Base-by-base conservation (phyloP, 1,284 basidiomycete species). In the Xerocomus amazonicus region DNA sequence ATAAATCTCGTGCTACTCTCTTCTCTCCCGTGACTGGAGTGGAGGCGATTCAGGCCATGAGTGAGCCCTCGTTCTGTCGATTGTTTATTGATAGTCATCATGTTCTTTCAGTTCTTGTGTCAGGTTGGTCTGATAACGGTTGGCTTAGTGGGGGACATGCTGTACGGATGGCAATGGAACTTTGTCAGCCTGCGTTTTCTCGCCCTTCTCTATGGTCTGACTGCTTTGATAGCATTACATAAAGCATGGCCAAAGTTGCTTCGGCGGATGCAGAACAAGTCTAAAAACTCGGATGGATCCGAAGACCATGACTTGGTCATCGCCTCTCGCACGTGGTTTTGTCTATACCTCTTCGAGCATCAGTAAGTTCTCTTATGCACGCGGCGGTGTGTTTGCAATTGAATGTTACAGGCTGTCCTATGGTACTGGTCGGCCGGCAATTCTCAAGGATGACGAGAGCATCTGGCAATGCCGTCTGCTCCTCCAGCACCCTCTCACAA, bases 141-240 rank as follows among this genome's bases (percentile, higher is more conserved):
- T 96, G 92, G 92, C 70, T 95, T 23, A 89, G 88, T 56, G 90
- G 90, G 6, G 91, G 91, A 6, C 92, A 95, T 70, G 92, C 92
- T 14, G 90, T 95, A 14, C 80, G 92, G 48, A 93, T 96, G 90
- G 92, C 90, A 17, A 82, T 94, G 73, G 92, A 96, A 63, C 76
- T 94, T 49, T 87, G 87, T 87, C 62, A 68, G 83, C 48, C 41
- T 42, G 9, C 19, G 53, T 27, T 50, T 38, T 40, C 28, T 28
- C 38, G 10, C 33, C 40, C 27, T 68, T 16, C 13, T 8, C 40
- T 9, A 32, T 40, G 23, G 33, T 47, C 50, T 59, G 26, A 53
- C 44, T 14, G 10, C 17, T 56, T 17, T 44, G 48, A 28, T 57
- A 90, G 90, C 88, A 27, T 82, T 95, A 77, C 90, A 95, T 68